A percentile compares a stretch with the other conserved stretches of the same genome.
phyloP scores from a whole-genome alignment of 176 grass and related monocot species.

The Secale cereale region DNA sequence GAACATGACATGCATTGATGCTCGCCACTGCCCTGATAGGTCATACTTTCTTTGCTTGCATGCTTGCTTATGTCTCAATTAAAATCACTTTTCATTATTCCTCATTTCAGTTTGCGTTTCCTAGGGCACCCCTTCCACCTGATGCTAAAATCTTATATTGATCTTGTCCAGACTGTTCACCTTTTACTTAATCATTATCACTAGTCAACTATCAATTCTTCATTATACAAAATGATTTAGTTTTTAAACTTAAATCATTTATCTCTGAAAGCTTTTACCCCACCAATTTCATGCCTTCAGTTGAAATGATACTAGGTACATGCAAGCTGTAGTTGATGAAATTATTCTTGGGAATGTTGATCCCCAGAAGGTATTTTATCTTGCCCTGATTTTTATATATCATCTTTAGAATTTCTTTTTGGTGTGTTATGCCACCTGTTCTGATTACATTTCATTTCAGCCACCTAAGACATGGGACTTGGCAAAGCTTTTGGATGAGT shows the following conservation, averaged over 20 bases:
- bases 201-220: neutral
- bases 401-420: neutral
- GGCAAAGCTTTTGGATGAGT: constrained; percentile 72
- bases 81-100: neutral
- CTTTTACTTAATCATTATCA: neutral
- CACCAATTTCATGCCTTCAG: neutral
- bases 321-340: constrained; percentile 97
- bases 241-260: constrained; percentile 14
- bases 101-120: neutral
- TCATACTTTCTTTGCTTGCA: neutral
- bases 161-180: neutral
- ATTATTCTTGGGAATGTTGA: constrained; percentile 66
- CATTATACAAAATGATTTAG: neutral
- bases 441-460: constrained; percentile 42
- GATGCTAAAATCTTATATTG: neutral
- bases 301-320: constrained; percentile 66
- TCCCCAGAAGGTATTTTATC: constrained; percentile 54
- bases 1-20: neutral
- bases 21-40: neutral
- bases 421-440: neutral
- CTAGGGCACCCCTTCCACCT: neutral
- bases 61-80: constrained; percentile 2
- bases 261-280: constrained; percentile 2
- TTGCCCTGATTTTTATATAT: constrained; percentile 10
- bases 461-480: constrained; percentile 69